Conservation (phyloP, 2,329 filamentous ascomycete species). For the Huntiella abstrusa region DNA sequence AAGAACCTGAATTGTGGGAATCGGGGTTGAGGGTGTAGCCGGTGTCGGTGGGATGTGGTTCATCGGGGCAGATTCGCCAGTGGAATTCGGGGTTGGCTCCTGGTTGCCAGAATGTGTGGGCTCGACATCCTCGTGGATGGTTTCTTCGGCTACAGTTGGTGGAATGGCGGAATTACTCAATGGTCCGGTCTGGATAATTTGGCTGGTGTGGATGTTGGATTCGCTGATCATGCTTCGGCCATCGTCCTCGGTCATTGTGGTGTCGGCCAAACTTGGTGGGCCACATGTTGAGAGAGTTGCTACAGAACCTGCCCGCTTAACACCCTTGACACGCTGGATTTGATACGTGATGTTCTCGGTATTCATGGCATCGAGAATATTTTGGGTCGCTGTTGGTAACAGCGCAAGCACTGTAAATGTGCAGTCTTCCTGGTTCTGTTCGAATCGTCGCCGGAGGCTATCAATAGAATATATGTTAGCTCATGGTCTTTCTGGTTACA, state of each 20-base stretch:
- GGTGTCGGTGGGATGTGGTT: not conserved
- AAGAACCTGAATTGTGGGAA: slow-evolving; percentile 1
- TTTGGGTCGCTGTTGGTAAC: slow-evolving; percentile 75
- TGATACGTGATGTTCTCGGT: slow-evolving; percentile 88
- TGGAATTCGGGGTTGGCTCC: not conserved
- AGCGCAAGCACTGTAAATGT: slow-evolving; percentile 95
- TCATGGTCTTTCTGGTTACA: not conserved
- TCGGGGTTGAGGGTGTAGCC: slow-evolving; percentile 1
- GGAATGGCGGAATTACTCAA: slow-evolving; percentile 22
- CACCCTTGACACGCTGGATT: slow-evolving; percentile 74
- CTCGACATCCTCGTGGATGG: slow-evolving; percentile 6
- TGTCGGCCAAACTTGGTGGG: slow-evolving; percentile 41
- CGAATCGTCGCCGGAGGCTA: slow-evolving; percentile 84
- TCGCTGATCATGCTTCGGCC: slow-evolving; percentile 62
- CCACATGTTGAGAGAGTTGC: slow-evolving; percentile 34
- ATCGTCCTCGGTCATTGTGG: slow-evolving; percentile 70
- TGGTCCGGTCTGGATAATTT: slow-evolving; percentile 38
- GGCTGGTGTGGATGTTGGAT: slow-evolving; percentile 67
- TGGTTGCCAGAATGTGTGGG: not conserved
- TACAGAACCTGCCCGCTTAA: slow-evolving; percentile 39
- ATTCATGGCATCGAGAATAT: slow-evolving; percentile 70
- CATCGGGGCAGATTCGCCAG: not conserved
- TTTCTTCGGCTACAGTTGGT: slow-evolving; percentile 12
- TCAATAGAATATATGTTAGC: not conserved
- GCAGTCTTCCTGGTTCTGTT: slow-evolving; percentile 98